Evolutionary conservation across 495 filamentous ascomycete species (phyloP).

Genomic region (Penicillium chermesinum): DNA sequence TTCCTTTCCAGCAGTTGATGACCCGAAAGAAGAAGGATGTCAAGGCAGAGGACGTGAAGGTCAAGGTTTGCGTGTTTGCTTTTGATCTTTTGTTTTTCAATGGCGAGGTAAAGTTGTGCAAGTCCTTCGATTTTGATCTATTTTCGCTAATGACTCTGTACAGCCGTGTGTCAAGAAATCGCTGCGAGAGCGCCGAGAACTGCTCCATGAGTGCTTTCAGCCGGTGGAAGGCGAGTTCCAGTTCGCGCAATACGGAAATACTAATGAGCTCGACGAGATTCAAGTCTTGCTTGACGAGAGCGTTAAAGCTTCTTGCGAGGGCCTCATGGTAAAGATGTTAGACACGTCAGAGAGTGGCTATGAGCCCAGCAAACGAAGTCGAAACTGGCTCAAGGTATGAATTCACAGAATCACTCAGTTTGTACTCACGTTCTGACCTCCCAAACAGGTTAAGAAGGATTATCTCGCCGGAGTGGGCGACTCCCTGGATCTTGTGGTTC

Average conservation of each 20-base stretch:
- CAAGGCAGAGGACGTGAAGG: conserved; percentile 92
- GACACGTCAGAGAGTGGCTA: conserved; percentile 88
- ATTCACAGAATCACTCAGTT: neutral
- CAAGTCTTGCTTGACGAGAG: conserved; percentile 86
- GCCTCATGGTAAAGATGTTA: conserved; percentile 98
- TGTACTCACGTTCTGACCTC: neutral
- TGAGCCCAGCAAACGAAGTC: conserved; percentile 88
- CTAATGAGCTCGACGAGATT: conserved; percentile 87
- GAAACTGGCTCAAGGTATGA: conserved; percentile 92
- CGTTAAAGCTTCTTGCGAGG: conserved; percentile 92
- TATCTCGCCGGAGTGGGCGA: conserved; percentile 91
- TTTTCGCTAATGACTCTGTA: conserved; percentile 4
- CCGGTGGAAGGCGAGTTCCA: conserved; percentile 83
- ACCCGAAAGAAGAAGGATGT: conserved; percentile 97
- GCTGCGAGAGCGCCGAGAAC: conserved; percentile 75
- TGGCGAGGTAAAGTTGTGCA: conserved; percentile 66
- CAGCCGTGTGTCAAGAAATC: conserved; percentile 78
- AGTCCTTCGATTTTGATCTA: no score
- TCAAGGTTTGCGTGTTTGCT: conserved; percentile 96
- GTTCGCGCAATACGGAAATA: conserved; percentile 83
- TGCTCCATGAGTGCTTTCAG: conserved; percentile 68
- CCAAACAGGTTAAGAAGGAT: conserved; percentile 81
- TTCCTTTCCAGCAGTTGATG: conserved; percentile 98
- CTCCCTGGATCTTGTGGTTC: conserved; percentile 91
- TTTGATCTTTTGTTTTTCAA: conserved; percentile 95